Evolutionary conservation across 1,139 yeast species (phyloP).

Genomic region (Blastobotrys apis): DNA sequence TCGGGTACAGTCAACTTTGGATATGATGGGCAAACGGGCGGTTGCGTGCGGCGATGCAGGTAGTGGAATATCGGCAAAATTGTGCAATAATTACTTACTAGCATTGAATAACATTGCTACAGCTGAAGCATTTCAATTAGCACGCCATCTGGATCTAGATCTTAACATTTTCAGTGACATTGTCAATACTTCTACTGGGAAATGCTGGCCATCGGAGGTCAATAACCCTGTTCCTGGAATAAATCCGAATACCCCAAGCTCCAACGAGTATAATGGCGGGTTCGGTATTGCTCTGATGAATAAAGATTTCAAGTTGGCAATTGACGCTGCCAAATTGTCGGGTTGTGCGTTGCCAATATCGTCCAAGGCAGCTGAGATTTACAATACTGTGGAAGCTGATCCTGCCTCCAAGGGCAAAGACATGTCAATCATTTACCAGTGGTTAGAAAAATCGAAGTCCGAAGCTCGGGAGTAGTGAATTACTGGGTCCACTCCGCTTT

Average conservation of each 20-base stretch:
- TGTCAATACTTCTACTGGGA: conserved; percentile 56
- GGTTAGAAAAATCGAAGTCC: no score
- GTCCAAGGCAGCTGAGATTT: conserved; percentile 29
- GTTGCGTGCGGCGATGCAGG: conserved; percentile 58
- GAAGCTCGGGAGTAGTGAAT: no score
- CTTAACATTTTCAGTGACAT: conserved; percentile 48
- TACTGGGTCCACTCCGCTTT: no score
- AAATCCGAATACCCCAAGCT: conserved; percentile 46
- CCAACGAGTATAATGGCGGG: conserved; percentile 49
- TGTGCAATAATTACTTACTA: conserved; percentile 54
- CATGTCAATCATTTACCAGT: conserved; percentile 34
- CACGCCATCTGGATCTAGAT: conserved; percentile 51
- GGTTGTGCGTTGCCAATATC: conserved; percentile 29
- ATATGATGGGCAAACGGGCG: conserved; percentile 50
- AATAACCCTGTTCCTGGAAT: conserved; percentile 58
- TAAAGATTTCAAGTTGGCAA: conserved; percentile 55
- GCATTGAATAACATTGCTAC: conserved; percentile 59
- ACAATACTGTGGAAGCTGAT: conserved; percentile 28
- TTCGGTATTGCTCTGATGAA: conserved; percentile 53
- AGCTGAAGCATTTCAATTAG: conserved; percentile 57
- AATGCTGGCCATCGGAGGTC: conserved; percentile 57
- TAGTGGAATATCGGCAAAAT: conserved; percentile 55
- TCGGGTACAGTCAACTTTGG: conserved; percentile 32
- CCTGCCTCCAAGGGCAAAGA: conserved; percentile 30
- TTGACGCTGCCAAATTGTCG: conserved; percentile 42